Evolutionary conservation across 2,329 filamentous ascomycete genomes (phyloP).

Genomic region (Exophiala calicioides): DNA sequence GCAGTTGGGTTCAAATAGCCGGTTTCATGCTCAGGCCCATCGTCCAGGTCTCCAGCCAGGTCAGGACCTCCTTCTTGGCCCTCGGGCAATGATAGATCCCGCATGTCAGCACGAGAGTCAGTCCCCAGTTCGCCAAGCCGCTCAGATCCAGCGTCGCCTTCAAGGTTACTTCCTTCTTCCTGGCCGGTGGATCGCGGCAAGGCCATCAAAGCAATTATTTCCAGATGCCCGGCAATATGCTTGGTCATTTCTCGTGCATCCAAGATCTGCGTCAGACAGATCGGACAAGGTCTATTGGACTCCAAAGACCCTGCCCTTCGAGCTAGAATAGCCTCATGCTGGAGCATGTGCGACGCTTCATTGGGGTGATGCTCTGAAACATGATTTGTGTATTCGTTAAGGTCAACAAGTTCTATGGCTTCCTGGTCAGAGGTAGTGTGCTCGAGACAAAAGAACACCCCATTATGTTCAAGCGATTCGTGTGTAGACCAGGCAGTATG

Average conservation of each 20-base stretch:
- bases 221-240: not conserved
- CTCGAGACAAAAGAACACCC: not conserved
- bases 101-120: not conserved
- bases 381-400: not conserved
- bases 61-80: not conserved
- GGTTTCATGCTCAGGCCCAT: not conserved
- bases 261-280: not conserved
- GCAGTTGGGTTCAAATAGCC: too few species aligned
- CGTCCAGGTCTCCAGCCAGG: not conserved
- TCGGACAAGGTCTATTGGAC: not conserved
- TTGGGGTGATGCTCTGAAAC: not conserved
- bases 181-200: not conserved
- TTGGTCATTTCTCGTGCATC: not conserved
- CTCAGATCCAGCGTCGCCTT: not conserved
- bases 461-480: not conserved
- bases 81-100: not conserved
- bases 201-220: not conserved
- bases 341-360: not conserved
- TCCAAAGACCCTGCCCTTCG: not conserved
- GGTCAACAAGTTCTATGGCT: not conserved
- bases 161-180: not conserved
- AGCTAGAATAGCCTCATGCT: not conserved
- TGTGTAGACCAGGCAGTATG: not conserved
- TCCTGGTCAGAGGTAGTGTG: not conserved
- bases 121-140: not conserved